Evolutionary conservation across 805 yeast genomes (phyloP).

Genomic region (Metschnikowia borealis): DNA sequence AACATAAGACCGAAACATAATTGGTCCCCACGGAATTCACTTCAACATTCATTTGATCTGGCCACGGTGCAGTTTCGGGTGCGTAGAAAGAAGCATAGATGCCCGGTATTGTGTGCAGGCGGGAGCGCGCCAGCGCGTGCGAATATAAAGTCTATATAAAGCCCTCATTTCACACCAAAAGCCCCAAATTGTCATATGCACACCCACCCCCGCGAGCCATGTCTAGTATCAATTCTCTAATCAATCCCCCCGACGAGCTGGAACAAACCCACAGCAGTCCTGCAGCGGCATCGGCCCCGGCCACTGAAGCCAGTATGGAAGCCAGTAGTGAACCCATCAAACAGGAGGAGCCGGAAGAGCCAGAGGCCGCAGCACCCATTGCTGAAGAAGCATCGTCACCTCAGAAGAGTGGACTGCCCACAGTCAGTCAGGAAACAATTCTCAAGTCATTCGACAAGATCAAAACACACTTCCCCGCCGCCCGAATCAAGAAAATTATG

Average conservation of each 20-base stretch:
- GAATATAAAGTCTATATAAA: constrained; percentile 14
- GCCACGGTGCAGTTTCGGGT: background rate
- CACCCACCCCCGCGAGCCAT: constrained; percentile 13
- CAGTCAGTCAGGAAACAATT: constrained; percentile 31
- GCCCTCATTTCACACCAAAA: constrained; percentile 10
- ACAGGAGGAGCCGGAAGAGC: too few relatives aligned
- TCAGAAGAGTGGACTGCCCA: background rate
- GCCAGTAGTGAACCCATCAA: too few relatives aligned
- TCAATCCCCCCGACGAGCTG: constrained; percentile 24
- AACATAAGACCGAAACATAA: too few relatives aligned
- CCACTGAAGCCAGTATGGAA: too few relatives aligned
- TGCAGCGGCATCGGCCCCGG: too few relatives aligned
- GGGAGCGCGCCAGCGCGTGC: constrained; percentile 1
- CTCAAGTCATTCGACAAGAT: constrained; percentile 44
- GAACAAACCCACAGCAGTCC: constrained; percentile 2
- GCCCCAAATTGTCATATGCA: constrained; percentile 12
- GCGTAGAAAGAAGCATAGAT: background rate
- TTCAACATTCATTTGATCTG: background rate
- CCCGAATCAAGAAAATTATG: constrained; percentile 93
- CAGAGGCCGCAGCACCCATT: background rate
- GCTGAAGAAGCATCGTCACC: constrained; percentile 1
- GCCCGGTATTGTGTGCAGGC: constrained; percentile 4
- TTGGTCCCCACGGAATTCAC: background rate
- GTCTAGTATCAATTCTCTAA: constrained; percentile 27
- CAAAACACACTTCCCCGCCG: constrained; percentile 85